Base-by-base conservation (phyloP, 441 rosid species). In the Macaranga tanarius region DNA sequence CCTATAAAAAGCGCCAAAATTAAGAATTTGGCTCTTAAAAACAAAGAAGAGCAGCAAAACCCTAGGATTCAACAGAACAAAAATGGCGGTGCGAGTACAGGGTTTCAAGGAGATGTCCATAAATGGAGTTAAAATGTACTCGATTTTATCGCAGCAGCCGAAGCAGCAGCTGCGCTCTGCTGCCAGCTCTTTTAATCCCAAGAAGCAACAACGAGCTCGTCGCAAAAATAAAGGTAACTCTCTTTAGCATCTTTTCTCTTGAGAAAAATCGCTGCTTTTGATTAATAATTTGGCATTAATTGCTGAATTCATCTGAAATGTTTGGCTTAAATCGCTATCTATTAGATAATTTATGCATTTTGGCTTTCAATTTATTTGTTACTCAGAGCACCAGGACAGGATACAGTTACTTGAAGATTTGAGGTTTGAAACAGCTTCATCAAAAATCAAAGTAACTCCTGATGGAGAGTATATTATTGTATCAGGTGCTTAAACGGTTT, bases 381-480 rank as follows among this genome's bases (percentile, higher is more conserved):
- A 67, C 20, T 38, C 63, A 84, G 92, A 82, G 63, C 77, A 84
- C 67, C 81, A 56, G 76, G 81, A 80, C 26, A 85, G 82, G 65
- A 61, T 88, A 63, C 86, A 87, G 73, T 74, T 89, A 67, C 72
- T 94, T 79, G 93, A 89, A 82, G 97, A 94, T 62, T 81, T 92
- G 86, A 85, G 90, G 80, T 92, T 92, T 76, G 85, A 88, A 81
- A 94, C 93, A 19, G 94, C 97, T 8, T 86, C 93, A 1, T 82
- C 90, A 22, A 89, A 81, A 85, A 89, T 94, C 74, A 88, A 88
- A 83, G 84, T 77, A 16, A 89, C 92, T 72, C 97, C 94, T 28
- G 92, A 92, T 47, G 97, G 94, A 71, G 94, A 90, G 80, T 92
- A 62, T 84, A 84, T 92, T 58, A 84, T 92, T 73, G 97, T 86